Conservation (phyloP, 2,329 filamentous ascomycete genomes). For the Ascochyta rabiei region DNA sequence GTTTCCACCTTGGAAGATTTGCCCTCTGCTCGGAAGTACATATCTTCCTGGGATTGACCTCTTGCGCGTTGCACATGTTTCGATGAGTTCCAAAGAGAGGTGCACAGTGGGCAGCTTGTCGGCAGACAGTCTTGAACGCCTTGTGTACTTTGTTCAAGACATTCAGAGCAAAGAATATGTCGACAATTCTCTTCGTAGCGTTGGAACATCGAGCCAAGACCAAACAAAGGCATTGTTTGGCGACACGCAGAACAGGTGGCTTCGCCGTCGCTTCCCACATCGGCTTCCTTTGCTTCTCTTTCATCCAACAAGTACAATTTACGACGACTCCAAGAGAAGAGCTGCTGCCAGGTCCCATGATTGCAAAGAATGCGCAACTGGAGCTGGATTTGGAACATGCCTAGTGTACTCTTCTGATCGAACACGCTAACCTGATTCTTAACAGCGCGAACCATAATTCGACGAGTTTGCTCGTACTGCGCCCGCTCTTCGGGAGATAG, state of each 20-base stretch:
- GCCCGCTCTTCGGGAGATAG: conserved; percentile 40
- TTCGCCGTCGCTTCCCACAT: conserved; percentile 31
- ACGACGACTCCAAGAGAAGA: conserved; percentile 51
- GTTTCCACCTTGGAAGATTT: conserved; percentile 45
- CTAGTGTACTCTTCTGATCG: conserved; percentile 49
- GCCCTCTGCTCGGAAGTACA: conserved; percentile 39
- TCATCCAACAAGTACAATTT: conserved; percentile 45
- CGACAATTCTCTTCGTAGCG: conserved; percentile 33
- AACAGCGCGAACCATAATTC: conserved; percentile 49
- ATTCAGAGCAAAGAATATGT: conserved; percentile 46
- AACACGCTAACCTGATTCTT: conserved; percentile 46
- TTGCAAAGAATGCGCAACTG: conserved; percentile 58
- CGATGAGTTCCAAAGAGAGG: conserved; percentile 16
- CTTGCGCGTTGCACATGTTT: background rate
- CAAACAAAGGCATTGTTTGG: conserved; percentile 31
- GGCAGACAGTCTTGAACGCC: conserved; percentile 7
- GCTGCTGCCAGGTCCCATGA: conserved; percentile 57
- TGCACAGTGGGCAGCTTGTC: conserved; percentile 32
- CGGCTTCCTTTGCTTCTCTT: conserved; percentile 41
- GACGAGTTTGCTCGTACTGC: conserved; percentile 41
- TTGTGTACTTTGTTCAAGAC: conserved; percentile 33
- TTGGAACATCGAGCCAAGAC: conserved; percentile 27
- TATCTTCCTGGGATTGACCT: conserved; percentile 24
- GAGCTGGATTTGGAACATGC: conserved; percentile 55
- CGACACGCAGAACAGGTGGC: conserved; percentile 40